These are phyloP conservation scores for Chaetomium sp. DNA, from an alignment of 2,329 filamentous ascomycete genomes.

Conservation along the genomic window DNA sequence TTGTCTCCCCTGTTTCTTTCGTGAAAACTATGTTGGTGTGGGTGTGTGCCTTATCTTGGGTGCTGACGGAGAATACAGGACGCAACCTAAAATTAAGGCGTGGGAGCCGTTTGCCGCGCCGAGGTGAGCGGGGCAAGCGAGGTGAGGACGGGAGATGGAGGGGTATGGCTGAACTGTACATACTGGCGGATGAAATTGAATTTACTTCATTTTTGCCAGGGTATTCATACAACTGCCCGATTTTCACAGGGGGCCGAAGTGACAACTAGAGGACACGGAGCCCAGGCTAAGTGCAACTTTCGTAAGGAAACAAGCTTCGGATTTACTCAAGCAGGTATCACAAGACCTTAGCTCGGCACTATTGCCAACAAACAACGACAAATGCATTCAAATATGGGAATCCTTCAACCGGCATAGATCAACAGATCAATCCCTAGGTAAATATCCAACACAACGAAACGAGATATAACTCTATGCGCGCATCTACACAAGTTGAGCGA, in stretches of 20 bases:
- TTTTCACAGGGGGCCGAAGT: no score
- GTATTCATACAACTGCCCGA: not conserved
- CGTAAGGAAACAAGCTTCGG: no score
- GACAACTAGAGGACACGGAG: no score
- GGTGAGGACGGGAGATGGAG: not conserved
- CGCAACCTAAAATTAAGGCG: constrained; percentile 31
- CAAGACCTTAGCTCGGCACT: no score
- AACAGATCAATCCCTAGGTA: no score
- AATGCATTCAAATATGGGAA: no score
- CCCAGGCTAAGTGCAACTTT: no score
- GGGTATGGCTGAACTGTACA: constrained; percentile 2
- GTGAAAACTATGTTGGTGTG: not conserved
- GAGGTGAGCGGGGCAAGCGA: constrained; percentile 15
- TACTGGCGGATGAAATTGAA: not conserved
- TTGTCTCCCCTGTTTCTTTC: constrained; percentile 36
- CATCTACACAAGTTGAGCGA: constrained; percentile 5
- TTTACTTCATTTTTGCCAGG: not conserved
- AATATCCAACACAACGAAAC: not conserved
- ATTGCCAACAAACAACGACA: no score
- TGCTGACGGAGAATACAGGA: constrained; percentile 19
- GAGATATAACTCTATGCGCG: not conserved
- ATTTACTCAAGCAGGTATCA: no score
- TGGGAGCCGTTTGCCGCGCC: constrained; percentile 31
- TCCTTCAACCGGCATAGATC: no score
- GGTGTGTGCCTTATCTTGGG: not conserved